phyloP scores from a whole-genome alignment of 2,329 filamentous ascomycete genomes.

The Arthrobotrys sinensis region DNA sequence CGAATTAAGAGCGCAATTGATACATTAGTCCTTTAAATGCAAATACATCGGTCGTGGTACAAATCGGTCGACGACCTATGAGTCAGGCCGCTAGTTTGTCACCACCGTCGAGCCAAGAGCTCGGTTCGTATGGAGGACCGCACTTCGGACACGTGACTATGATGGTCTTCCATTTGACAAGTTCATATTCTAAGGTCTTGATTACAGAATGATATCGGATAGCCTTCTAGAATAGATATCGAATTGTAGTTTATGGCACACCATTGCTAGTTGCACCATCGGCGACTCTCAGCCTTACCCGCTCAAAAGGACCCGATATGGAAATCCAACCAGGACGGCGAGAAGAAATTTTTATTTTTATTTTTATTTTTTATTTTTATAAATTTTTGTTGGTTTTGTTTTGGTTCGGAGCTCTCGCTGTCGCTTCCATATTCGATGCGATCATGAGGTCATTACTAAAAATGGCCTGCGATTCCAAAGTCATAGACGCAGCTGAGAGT shows the following conservation, averaged over 20 bases:
- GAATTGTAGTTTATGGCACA: no score
- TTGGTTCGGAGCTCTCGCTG: background rate
- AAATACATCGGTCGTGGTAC: no score
- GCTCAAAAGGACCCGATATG: background rate
- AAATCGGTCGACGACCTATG: background rate
- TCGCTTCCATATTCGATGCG: background rate
- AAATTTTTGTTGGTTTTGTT: background rate
- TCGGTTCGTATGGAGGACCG: background rate
- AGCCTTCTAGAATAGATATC: no score
- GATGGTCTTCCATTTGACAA: no score
- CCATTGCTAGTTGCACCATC: background rate
- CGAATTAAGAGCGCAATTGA: no score
- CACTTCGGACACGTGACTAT: no score
- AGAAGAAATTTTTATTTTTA: background rate
- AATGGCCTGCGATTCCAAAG: background rate
- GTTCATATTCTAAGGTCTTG: no score
- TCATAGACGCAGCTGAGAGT: background rate
- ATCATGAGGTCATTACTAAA: slow-evolving; percentile 16
- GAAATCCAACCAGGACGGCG: background rate
- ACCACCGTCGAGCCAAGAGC: background rate
- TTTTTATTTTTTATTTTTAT: no score
- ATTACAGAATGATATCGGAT: no score
- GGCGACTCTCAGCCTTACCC: background rate
- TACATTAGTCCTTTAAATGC: no score
- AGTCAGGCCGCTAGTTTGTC: background rate